These are phyloP conservation scores for Crithidia acanthocephali DNA, from an alignment of 208 protist genomes.

Conservation along the genomic window DNA sequence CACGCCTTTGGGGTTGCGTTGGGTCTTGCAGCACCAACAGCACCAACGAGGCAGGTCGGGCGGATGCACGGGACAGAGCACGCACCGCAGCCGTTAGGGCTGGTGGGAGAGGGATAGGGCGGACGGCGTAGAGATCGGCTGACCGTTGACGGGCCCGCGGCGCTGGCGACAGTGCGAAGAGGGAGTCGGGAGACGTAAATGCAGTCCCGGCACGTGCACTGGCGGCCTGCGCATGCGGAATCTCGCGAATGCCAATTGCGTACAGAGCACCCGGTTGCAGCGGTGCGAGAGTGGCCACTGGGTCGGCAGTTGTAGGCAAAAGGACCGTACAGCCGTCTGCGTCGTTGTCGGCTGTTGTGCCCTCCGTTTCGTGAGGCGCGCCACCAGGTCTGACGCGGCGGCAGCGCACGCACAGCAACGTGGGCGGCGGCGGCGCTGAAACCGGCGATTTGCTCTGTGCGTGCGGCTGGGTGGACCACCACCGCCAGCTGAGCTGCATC, in stretches of 20 bases:
- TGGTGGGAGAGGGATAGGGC: not conserved
- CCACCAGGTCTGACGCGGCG: not conserved
- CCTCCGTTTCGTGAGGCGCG: not conserved
- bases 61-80: constrained; percentile 1
- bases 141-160: not conserved
- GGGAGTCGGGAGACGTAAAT: not conserved
- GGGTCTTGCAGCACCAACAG: not conserved
- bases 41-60: constrained; percentile 14
- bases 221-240: not conserved
- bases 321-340: constrained; percentile 9
- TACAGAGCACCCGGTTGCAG: constrained; percentile 16
- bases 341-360: not conserved
- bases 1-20: not conserved
- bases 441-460: not conserved
- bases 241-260: constrained; percentile 7
- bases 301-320: not conserved
- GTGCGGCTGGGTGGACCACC: not conserved
- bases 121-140: constrained; percentile 10
- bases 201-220: constrained; percentile 2
- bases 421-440: not conserved
- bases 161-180: not conserved
- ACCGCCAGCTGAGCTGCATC: constrained; percentile 21
- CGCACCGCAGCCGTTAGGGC: constrained; percentile 4
- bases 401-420: constrained; percentile 4
- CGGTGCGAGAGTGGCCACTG: constrained; percentile 7